phyloP scores from a whole-genome alignment of 1,284 basidiomycete species.

The Tilletia setariae region DNA sequence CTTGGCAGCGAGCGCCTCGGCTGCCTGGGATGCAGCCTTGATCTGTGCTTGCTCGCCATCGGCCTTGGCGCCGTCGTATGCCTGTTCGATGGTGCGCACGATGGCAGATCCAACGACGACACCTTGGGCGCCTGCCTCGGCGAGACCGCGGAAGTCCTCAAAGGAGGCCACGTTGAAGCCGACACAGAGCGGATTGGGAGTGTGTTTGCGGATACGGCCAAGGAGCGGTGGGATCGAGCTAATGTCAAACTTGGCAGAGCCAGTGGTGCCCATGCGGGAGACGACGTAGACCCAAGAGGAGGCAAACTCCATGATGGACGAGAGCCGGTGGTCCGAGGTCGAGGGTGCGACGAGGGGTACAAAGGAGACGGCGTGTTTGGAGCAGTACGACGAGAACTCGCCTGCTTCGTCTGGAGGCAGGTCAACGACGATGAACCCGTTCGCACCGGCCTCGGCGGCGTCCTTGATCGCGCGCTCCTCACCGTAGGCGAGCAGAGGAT shows the following conservation, averaged over 20 bases:
- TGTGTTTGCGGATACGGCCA: slow-evolving; percentile 54
- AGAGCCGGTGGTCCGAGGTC: slow-evolving; percentile 79
- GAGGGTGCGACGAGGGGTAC: slow-evolving; percentile 94
- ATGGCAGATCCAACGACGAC: slow-evolving; percentile 90
- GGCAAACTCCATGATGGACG: slow-evolving; percentile 85
- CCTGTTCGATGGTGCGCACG: slow-evolving; percentile 56
- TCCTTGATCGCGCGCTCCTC: slow-evolving; percentile 89
- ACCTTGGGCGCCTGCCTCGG: slow-evolving; percentile 70
- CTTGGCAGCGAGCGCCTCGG: slow-evolving; percentile 31
- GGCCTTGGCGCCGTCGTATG: slow-evolving; percentile 2
- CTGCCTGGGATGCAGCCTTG: slow-evolving; percentile 33
- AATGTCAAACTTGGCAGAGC: slow-evolving; percentile 71
- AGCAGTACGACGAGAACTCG: slow-evolving; percentile 82
- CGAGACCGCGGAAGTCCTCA: slow-evolving; percentile 83
- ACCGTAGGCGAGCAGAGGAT: slow-evolving; percentile 89
- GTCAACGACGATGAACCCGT: slow-evolving; percentile 97
- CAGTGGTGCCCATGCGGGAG: slow-evolving; percentile 91
- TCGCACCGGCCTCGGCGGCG: slow-evolving; percentile 82
- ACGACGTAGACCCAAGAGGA: slow-evolving; percentile 94
- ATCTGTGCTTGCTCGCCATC: slow-evolving; percentile 18
- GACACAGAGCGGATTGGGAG: slow-evolving; percentile 81
- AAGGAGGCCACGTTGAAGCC: slow-evolving; percentile 95
- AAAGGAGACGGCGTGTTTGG: slow-evolving; percentile 82
- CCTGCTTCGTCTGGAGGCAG: slow-evolving; percentile 95
- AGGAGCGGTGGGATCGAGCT: slow-evolving; percentile 52